Conservation (phyloP, 2,329 filamentous ascomycete species). For the Elsinoe arachidis region DNA sequence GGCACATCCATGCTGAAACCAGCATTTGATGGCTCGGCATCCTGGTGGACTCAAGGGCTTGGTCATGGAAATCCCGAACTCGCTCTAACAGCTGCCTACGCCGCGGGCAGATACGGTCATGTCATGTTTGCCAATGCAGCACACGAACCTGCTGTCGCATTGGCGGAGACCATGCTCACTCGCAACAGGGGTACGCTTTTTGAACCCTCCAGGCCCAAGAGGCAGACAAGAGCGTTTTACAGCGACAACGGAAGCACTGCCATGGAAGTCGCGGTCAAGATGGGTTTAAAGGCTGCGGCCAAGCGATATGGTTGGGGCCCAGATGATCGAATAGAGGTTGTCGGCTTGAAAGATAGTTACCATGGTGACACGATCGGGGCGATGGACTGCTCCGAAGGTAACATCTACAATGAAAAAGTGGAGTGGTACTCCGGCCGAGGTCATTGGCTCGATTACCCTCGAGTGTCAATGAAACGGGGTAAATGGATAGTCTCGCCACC, state of each 20-base stretch:
- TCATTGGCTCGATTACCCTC: slow-evolving; percentile 71
- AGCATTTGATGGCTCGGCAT: slow-evolving; percentile 75
- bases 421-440: slow-evolving; percentile 79
- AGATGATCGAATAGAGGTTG: slow-evolving; percentile 52
- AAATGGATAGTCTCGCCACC: slow-evolving; percentile 57
- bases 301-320: slow-evolving; percentile 56
- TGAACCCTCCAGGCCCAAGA: too few species aligned
- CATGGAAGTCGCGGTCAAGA: slow-evolving; percentile 76
- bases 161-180: slow-evolving; percentile 57
- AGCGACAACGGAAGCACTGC: slow-evolving; percentile 79
- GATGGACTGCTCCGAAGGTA: slow-evolving; percentile 77
- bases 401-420: slow-evolving; percentile 69
- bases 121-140: slow-evolving; percentile 78
- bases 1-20: slow-evolving; percentile 40
- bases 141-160: slow-evolving; percentile 65
- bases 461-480: slow-evolving; percentile 57
- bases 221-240: slow-evolving; percentile 64
- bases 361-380: slow-evolving; percentile 83
- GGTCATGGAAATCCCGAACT: slow-evolving; percentile 68
- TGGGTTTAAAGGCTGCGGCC: slow-evolving; percentile 64
- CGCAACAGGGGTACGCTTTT: slow-evolving; percentile 42
- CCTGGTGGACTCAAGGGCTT: slow-evolving; percentile 86
- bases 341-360: slow-evolving; percentile 73
- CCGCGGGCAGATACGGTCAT: slow-evolving; percentile 75
- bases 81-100: slow-evolving; percentile 67